Conservation (phyloP, 257 asterid genomes). For the Solanum sitiens region DNA sequence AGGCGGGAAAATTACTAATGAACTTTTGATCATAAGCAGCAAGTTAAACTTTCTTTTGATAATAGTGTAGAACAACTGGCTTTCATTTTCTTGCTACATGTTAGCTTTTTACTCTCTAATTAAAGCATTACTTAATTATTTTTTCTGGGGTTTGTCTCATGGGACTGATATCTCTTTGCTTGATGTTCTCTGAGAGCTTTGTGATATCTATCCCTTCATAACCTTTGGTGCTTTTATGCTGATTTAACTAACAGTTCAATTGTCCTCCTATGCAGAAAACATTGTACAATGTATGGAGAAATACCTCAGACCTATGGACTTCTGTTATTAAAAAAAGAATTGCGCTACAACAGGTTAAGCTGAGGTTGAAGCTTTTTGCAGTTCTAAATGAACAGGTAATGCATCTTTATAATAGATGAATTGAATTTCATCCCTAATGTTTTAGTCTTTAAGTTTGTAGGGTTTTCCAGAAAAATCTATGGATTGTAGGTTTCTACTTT, state of each 20-base stretch:
- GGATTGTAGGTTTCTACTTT: not conserved
- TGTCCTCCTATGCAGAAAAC: constrained; percentile 38
- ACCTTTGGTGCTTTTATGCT: not conserved
- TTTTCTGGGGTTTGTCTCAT: not conserved
- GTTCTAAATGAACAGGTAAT: constrained; percentile 65
- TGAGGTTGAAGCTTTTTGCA: constrained; percentile 49
- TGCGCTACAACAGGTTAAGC: constrained; percentile 51
- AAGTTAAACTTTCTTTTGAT: not conserved
- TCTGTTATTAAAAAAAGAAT: constrained; percentile 46
- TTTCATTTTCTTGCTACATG: not conserved
- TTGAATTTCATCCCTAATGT: not conserved
- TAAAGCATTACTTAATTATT: not conserved
- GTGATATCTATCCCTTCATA: not conserved
- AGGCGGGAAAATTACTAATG: not conserved
- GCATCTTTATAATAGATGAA: not conserved
- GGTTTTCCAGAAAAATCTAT: not conserved
- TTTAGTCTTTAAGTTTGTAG: not conserved
- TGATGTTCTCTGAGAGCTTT: not conserved
- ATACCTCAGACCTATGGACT: constrained; percentile 35
- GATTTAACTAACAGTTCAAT: not conserved
- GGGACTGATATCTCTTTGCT: not conserved
- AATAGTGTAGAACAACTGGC: not conserved
- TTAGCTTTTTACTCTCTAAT: not conserved
- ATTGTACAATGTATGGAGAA: constrained; percentile 49
- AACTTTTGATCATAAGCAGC: not conserved